Conservation (phyloP, 208 protist species). For the Sergeia podlipaevii region DNA sequence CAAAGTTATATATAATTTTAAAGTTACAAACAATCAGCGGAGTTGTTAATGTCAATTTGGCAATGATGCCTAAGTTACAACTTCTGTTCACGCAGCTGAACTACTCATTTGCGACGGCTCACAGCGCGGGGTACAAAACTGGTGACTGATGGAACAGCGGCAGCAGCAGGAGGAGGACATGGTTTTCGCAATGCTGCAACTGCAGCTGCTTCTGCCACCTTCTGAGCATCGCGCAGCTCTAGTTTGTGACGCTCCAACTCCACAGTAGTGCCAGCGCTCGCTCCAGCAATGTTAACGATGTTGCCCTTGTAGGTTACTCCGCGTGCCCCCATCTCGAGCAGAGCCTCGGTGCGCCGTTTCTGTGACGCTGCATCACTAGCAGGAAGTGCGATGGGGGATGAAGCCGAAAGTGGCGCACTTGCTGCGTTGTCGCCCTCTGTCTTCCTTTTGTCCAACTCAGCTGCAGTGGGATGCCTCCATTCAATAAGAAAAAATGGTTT, state of each 20-base stretch:
- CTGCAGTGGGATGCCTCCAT: slow-evolving; percentile 41
- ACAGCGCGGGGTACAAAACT: slow-evolving; percentile 57
- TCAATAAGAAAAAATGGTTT: slow-evolving; percentile 85
- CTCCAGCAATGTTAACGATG: slow-evolving; percentile 38
- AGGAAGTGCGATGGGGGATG: slow-evolving; percentile 8
- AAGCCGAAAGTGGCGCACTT: not conserved
- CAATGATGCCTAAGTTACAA: no score
- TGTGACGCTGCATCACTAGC: slow-evolving; percentile 7
- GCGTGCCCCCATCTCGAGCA: slow-evolving; percentile 17
- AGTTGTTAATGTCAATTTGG: no score
- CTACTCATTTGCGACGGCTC: slow-evolving; percentile 25
- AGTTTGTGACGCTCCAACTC: slow-evolving; percentile 41
- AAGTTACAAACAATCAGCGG: no score
- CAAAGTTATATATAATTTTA: no score
- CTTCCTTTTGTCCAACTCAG: slow-evolving; percentile 28
- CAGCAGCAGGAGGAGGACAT: not conserved
- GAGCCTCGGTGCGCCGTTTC: slow-evolving; percentile 5
- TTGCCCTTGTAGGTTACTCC: slow-evolving; percentile 30
- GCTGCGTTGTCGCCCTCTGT: slow-evolving; percentile 1
- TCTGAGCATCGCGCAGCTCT: slow-evolving; percentile 34
- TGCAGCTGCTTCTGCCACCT: slow-evolving; percentile 6
- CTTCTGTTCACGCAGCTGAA: no score
- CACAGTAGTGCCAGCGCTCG: slow-evolving; percentile 48
- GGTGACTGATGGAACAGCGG: slow-evolving; percentile 6
- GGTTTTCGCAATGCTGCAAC: not conserved